Conservation (phyloP, 768 basidiomycete species). For the Mycena albidolilacea region DNA sequence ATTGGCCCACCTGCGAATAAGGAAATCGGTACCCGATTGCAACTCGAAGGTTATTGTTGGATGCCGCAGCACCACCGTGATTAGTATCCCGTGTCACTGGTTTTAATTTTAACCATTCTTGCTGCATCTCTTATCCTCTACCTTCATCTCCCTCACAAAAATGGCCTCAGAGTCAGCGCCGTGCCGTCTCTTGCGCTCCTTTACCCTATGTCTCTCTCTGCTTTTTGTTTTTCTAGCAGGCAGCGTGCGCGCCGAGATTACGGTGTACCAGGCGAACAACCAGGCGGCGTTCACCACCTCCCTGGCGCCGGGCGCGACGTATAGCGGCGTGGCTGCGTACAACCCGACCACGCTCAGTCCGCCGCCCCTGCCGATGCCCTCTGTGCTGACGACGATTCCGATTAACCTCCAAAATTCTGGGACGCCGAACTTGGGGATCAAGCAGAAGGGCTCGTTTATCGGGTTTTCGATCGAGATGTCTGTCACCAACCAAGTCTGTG, state of each 20-base stretch:
- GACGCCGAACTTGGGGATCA: slow-evolving; percentile 53
- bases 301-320: slow-evolving; percentile 36
- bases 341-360: slow-evolving; percentile 64
- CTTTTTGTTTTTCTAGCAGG: not conserved
- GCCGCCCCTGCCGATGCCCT: slow-evolving; percentile 65
- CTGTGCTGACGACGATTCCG: slow-evolving; percentile 60
- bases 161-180: not conserved
- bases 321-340: slow-evolving; percentile 69
- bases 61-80: no score
- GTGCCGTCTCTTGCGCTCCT: not conserved
- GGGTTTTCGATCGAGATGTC: slow-evolving; percentile 78
- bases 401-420: slow-evolving; percentile 59
- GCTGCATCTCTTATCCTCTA: no score
- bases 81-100: no score
- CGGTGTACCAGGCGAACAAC: not conserved
- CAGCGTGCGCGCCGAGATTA: not conserved
- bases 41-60: no score
- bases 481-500: slow-evolving; percentile 70
- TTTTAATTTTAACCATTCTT: no score
- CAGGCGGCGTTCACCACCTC: not conserved
- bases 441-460: slow-evolving; percentile 57
- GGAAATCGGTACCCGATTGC: no score
- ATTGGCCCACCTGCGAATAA: no score
- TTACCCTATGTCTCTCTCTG: not conserved
- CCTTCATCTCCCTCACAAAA: no score